phyloP scores from a whole-genome alignment of 2,329 filamentous ascomycete genomes.

The Hymenoscyphus fraxineus region DNA sequence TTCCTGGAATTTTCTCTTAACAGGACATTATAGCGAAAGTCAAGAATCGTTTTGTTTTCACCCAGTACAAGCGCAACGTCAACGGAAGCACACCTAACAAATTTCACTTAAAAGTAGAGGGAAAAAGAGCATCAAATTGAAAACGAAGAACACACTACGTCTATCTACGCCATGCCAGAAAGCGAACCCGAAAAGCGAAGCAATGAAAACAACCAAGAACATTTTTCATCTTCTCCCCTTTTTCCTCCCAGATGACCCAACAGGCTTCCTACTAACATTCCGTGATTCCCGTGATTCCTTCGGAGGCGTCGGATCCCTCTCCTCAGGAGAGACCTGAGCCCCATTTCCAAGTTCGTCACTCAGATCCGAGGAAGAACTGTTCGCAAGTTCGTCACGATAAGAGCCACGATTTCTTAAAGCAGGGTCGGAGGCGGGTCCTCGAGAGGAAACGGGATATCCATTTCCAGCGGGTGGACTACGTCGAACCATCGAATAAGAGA shows the following conservation, averaged over 20 bases:
- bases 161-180: neutral
- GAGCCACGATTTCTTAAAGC: slow-evolving; percentile 18
- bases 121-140: neutral
- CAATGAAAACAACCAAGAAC: neutral
- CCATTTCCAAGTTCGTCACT: slow-evolving; percentile 32
- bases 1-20: too few species aligned
- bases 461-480: slow-evolving; percentile 22
- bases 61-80: too few species aligned
- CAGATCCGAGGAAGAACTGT: slow-evolving; percentile 20
- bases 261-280: slow-evolving; percentile 22
- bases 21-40: too few species aligned
- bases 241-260: slow-evolving; percentile 22
- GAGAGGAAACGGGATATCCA: slow-evolving; percentile 22
- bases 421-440: slow-evolving; percentile 25
- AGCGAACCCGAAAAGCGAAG: neutral
- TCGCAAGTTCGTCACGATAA: slow-evolving; percentile 19
- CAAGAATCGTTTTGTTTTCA: too few species aligned
- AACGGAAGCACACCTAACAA: too few species aligned
- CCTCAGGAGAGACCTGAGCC: slow-evolving; percentile 30
- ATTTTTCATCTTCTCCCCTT: slow-evolving; percentile 23
- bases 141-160: neutral
- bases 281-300: slow-evolving; percentile 9
- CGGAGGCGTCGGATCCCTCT: slow-evolving; percentile 18
- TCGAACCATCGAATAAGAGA: slow-evolving; percentile 33
- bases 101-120: too few species aligned